Percentiles rank a stretch among this genome's conserved stretches.
phyloP scores from a whole-genome alignment of 495 filamentous ascomycete species.

The Penicillium verhagenii region DNA sequence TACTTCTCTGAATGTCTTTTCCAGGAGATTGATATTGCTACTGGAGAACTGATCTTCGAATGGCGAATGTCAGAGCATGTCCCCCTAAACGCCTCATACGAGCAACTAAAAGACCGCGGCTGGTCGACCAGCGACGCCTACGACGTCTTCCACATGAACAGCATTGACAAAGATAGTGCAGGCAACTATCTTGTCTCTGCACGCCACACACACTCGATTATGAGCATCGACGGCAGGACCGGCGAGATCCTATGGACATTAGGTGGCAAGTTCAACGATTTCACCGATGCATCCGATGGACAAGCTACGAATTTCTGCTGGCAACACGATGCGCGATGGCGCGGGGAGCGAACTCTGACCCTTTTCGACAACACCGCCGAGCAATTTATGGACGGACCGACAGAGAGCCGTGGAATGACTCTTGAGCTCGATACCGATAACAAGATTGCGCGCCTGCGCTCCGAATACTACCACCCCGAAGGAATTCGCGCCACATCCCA shows the following conservation, averaged over 20 bases:
- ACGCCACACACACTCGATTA: constrained; percentile 47
- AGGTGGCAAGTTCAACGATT: constrained; percentile 50
- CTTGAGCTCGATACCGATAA: constrained; percentile 28
- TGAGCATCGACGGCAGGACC: constrained; percentile 43
- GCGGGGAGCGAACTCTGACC: constrained; percentile 38
- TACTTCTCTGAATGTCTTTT: constrained; percentile 43
- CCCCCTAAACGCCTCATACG: constrained; percentile 19
- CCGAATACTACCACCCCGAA: constrained; percentile 32
- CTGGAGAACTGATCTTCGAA: constrained; percentile 40
- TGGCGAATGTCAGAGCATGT: constrained; percentile 38
- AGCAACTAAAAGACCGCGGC: constrained; percentile 17
- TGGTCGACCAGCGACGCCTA: constrained; percentile 13
- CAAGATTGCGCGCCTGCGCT: constrained; percentile 18
- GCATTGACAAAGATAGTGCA: constrained; percentile 51
- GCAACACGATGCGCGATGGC: constrained; percentile 56
- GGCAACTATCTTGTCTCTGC: constrained; percentile 57
- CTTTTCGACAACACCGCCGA: constrained; percentile 51
- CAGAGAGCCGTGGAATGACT: constrained; percentile 26
- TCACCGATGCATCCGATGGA: constrained; percentile 41
- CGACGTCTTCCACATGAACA: constrained; percentile 60
- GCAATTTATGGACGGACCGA: constrained; percentile 21
- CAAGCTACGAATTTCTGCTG: constrained; percentile 47
- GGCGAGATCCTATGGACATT: constrained; percentile 56
- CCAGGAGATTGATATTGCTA: constrained; percentile 42
- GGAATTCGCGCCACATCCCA: constrained; percentile 49